Base-by-base conservation (phyloP, 805 yeast species). In the Monosporozyma solicola region DNA sequence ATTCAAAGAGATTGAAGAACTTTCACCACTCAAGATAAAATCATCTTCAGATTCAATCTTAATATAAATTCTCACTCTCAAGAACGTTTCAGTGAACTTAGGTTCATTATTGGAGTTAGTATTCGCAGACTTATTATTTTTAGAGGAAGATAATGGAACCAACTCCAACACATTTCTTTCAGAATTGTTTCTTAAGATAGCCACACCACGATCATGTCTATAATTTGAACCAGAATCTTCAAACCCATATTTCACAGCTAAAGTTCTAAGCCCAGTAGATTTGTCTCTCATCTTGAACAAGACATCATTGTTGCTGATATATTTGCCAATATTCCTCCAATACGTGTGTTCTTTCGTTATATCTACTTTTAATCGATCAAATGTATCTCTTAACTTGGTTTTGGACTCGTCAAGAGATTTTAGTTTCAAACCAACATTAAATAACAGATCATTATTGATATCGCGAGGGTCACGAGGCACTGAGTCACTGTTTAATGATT, bases 161-260 rank as follows among this genome's bases (percentile, higher is more conserved):
- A 71, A 66, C 35, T 72, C 73, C 15, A 87, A 79, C 24, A 72
- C 70, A 25, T 65, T 57, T 5, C 56, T 57, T 54, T 62, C 61
- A 1, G 61, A 56, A 33, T 77, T 69, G 53, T 83, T 80, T 48
- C 80, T 77, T 56, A 90, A 69, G 0, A 85, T 67, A 0, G 95
- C 97, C 45, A 84, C 69, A 2, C 97, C 97, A 57, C 79, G 77
- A 59, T 87, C 91, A 53, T 68, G 69, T 54, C 71, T 73, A 61
- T 80, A 88, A 22, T 74, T 79, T 1, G 96, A 87, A 0, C 98
- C 99, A 0, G 95, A 82, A 67, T 91, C 97, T 16, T 85, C 91
- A 70, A 80, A 92, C 0, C 98, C 98, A 63, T 86, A 94, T 61
- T 87, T 88, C 39, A 92, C 85, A 3, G 92, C 95, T 45, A 91